phyloP scores from a whole-genome alignment of 176 grass and related monocot species.

The Tillandsia leiboldiana region DNA sequence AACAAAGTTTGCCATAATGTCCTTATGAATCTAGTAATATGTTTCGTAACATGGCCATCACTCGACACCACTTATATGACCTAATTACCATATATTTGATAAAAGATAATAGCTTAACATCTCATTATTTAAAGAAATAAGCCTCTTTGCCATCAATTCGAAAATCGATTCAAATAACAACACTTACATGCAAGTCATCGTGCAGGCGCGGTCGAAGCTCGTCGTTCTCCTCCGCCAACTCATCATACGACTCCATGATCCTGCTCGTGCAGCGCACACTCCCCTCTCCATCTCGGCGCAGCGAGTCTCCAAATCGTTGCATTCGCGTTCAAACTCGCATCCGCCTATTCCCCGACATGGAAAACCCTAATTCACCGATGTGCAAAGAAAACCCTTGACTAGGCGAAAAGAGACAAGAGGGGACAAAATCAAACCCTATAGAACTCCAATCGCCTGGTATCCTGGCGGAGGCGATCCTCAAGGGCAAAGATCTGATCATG shows the following conservation, averaged over 20 bases:
- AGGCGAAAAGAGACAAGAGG: too few species aligned
- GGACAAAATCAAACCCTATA: constrained; percentile 1
- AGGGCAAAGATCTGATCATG: constrained; percentile 15
- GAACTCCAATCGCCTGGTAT: constrained; percentile 1
- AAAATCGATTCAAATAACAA: constrained; percentile 2
- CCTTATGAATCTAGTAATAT: too few species aligned
- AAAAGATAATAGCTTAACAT: too few species aligned
- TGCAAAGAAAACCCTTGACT: too few species aligned
- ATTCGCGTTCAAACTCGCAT: constrained; percentile 70
- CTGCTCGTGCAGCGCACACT: constrained; percentile 78
- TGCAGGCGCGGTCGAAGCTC: constrained; percentile 33
- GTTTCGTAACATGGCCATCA: too few species aligned
- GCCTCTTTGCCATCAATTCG: background rate
- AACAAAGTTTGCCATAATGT: too few species aligned
- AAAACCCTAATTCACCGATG: background rate
- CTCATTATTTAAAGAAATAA: background rate
- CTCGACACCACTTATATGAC: too few species aligned
- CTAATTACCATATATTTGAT: too few species aligned
- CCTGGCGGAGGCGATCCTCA: constrained; percentile 9
- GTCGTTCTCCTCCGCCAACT: constrained; percentile 62
- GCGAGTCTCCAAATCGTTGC: constrained; percentile 32
- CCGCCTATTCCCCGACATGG: constrained; percentile 24
- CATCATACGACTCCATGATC: constrained; percentile 88
- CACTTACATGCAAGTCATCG: constrained; percentile 31
- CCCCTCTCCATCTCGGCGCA: constrained; percentile 45